phyloP scores from a whole-genome alignment of 345 rosid species.

The Lumnitzera littorea region DNA sequence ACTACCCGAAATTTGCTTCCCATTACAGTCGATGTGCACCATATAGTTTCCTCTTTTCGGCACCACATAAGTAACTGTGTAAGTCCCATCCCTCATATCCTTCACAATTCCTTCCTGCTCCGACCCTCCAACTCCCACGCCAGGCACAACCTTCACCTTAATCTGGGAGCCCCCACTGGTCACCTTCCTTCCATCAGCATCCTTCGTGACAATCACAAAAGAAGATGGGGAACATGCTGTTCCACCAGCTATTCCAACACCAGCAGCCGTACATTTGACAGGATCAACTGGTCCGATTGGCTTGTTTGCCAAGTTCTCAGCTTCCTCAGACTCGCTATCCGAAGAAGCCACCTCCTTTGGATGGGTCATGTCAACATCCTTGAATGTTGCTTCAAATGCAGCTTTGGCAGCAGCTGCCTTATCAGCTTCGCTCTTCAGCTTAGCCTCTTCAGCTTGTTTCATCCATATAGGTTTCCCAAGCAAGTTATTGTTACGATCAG shows the following conservation, averaged over 20 bases:
- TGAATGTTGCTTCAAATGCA: slow-evolving; percentile 95
- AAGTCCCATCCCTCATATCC: slow-evolving; percentile 91
- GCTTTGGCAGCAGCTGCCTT: slow-evolving; percentile 92
- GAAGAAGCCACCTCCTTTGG: slow-evolving; percentile 40
- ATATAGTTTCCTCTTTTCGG: slow-evolving; percentile 98
- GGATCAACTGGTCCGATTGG: slow-evolving; percentile 95
- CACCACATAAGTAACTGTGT: slow-evolving; percentile 81
- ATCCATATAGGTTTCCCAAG: slow-evolving; percentile 73
- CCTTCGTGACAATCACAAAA: slow-evolving; percentile 74
- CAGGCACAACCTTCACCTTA: slow-evolving; percentile 76
- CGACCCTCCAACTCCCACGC: slow-evolving; percentile 87
- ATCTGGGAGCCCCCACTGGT: slow-evolving; percentile 66
- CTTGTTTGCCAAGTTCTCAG: slow-evolving; percentile 52
- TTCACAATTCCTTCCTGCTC: slow-evolving; percentile 91
- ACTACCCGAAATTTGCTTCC: slow-evolving; percentile 83
- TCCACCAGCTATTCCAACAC: slow-evolving; percentile 90
- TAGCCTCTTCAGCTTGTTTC: slow-evolving; percentile 96
- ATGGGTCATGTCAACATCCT: slow-evolving; percentile 32
- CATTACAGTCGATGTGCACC: slow-evolving; percentile 84
- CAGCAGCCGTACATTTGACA: slow-evolving; percentile 74
- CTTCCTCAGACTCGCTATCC: slow-evolving; percentile 69
- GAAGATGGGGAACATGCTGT: slow-evolving; percentile 86
- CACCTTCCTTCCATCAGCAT: slow-evolving; percentile 79
- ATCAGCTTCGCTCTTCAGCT: slow-evolving; percentile 84
- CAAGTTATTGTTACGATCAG: slow-evolving; percentile 32